Evolutionary conservation across 139 green algal genomes (phyloP).

Genomic region (Chlorella sp.): DNA sequence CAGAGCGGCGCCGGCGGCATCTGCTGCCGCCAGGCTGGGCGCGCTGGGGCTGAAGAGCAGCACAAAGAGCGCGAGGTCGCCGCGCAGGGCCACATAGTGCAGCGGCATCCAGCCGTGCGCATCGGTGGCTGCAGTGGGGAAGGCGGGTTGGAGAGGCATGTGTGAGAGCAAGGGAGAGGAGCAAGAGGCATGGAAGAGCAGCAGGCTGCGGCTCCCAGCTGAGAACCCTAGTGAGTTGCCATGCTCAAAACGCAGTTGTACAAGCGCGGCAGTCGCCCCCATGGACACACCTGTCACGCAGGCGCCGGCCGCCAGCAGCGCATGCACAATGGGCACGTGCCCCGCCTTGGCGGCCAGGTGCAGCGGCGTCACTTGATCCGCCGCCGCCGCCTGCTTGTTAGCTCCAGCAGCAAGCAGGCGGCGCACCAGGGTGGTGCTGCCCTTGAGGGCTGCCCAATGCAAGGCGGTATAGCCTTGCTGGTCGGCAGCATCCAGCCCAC

Average conservation of each 20-base stretch:
- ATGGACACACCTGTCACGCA: constrained; percentile 1
- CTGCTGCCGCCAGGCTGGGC: background rate
- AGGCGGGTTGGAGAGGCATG: background rate
- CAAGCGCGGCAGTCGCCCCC: background rate
- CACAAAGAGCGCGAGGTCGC: constrained; percentile 42
- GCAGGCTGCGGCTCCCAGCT: background rate
- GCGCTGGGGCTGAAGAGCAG: constrained; percentile 30
- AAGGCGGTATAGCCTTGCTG: constrained; percentile 51
- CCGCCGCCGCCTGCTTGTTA: background rate
- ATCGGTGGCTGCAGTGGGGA: background rate
- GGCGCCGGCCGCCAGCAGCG: constrained; percentile 36
- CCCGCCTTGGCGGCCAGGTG: constrained; percentile 52
- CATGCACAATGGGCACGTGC: constrained; percentile 25
- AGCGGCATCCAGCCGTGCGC: constrained; percentile 30
- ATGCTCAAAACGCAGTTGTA: too few relatives aligned
- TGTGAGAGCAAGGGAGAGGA: background rate
- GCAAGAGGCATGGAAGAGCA: too few relatives aligned
- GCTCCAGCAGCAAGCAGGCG: background rate
- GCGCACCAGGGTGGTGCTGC: constrained; percentile 12
- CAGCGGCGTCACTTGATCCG: constrained; percentile 42
- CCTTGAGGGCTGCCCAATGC: constrained; percentile 49
- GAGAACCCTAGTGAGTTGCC: too few relatives aligned
- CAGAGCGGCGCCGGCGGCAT: constrained; percentile 16
- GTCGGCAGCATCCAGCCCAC: constrained; percentile 36
- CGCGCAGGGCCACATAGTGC: constrained; percentile 36